These are phyloP conservation scores for Aegle marmelos DNA, from an alignment of 345 rosid genomes.

Conservation along the genomic window DNA sequence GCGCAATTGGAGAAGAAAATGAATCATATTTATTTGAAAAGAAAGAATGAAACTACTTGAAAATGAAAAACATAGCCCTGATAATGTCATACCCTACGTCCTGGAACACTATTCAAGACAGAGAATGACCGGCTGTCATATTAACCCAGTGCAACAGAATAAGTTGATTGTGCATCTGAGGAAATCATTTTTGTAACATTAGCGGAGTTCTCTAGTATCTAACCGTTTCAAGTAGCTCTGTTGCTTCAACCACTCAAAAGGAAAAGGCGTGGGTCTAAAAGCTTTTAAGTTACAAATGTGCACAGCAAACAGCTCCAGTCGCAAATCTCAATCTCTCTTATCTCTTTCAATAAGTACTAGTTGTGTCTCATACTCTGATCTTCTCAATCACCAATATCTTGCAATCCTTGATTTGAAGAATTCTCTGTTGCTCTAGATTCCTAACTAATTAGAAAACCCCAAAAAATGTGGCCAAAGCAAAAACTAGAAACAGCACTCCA, in stretches of 20 bases:
- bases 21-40: background rate
- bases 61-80: background rate
- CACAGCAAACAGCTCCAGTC: background rate
- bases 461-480: conserved; percentile 82
- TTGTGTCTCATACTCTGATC: background rate
- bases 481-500: conserved; percentile 80
- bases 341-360: background rate
- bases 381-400: background rate
- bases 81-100: background rate
- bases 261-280: background rate
- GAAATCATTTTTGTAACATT: background rate
- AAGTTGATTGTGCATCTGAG: background rate
- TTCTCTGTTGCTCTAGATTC: background rate
- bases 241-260: background rate
- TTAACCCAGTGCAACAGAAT: background rate
- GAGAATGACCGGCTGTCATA: background rate
- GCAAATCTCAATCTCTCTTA: background rate
- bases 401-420: conserved; percentile 3
- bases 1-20: background rate
- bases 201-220: background rate
- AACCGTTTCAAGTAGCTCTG: background rate
- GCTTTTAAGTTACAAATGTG: background rate
- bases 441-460: conserved; percentile 60
- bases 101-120: background rate
- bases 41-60: background rate